These are phyloP conservation scores for Coprinopsis strossmayeri DNA, from an alignment of 768 basidiomycete species.

Conservation along the genomic window DNA sequence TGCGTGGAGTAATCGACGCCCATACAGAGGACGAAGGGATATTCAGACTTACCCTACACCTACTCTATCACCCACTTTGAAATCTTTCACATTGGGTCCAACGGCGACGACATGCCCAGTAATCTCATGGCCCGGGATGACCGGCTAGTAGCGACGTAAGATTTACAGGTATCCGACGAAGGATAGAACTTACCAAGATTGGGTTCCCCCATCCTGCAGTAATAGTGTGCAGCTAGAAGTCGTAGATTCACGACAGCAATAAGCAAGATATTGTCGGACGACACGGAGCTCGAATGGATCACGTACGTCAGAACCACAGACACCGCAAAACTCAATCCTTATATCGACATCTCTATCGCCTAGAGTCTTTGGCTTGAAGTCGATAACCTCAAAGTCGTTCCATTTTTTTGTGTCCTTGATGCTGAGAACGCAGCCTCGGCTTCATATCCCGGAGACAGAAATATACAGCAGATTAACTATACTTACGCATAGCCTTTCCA, in stretches of 20 bases:
- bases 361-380: conserved; percentile 46
- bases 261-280: too few species aligned
- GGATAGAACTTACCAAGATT: conserved; percentile 21
- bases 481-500: too few species aligned
- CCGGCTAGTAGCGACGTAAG: conserved; percentile 20
- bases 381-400: conserved; percentile 35
- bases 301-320: conserved; percentile 47
- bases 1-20: conserved; percentile 26
- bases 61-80: too few species aligned
- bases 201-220: conserved; percentile 30
- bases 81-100: too few species aligned
- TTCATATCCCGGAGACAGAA: too few species aligned
- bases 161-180: too few species aligned
- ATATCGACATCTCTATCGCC: conserved; percentile 52
- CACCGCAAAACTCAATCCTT: conserved; percentile 42
- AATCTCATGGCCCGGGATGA: conserved; percentile 35
- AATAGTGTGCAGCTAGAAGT: conserved; percentile 29
- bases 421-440: too few species aligned
- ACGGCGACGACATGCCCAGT: too few species aligned
- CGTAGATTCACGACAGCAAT: conserved; percentile 6
- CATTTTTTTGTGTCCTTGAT: conserved; percentile 29
- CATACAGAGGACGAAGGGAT: not conserved
- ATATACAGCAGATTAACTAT: too few species aligned
- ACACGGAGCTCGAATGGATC: not conserved
- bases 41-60: conserved; percentile 29